These are phyloP conservation scores for Lasiodiplodia hormozganensis DNA, from an alignment of 2,329 filamentous ascomycete genomes.

Conservation along the genomic window DNA sequence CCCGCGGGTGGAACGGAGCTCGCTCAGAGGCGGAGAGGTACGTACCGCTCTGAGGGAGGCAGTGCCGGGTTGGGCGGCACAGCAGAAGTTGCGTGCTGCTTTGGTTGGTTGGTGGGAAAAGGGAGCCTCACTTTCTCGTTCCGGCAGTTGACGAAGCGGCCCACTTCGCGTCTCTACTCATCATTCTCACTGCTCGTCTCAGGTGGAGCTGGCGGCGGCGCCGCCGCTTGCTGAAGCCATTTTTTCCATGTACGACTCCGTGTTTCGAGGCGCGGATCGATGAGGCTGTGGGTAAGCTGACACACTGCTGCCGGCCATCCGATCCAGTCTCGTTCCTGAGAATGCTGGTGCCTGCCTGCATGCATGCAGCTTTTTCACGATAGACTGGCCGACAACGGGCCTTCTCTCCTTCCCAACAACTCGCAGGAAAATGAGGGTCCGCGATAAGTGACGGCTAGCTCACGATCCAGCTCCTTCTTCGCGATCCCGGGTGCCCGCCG, in stretches of 20 bases:
- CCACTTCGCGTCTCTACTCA: not conserved
- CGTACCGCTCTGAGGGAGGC: not conserved
- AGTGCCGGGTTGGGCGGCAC: conserved; percentile 7
- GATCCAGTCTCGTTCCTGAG: not conserved
- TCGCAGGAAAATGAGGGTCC: not conserved
- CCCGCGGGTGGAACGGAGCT: conserved; percentile 1
- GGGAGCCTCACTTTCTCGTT: conserved; percentile 10
- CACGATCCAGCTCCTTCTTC: not conserved
- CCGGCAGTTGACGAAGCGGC: conserved; percentile 4
- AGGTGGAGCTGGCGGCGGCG: not conserved
- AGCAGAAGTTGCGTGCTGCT: not conserved
- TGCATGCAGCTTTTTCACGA: not conserved
- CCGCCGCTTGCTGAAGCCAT: too few relatives aligned
- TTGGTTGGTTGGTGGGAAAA: conserved; percentile 11
- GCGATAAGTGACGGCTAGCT: not conserved
- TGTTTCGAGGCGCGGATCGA: not conserved
- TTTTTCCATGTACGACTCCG: not conserved
- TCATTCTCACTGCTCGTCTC: not conserved
- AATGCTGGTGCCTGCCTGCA: not conserved
- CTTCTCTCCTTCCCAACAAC: not conserved
- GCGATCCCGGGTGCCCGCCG: not conserved
- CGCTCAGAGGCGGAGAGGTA: conserved; percentile 9
- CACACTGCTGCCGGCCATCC: not conserved
- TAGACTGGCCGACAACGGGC: not conserved
- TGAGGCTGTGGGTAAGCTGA: not conserved